Percentiles rank a stretch among this genome's conserved stretches.
Evolutionary conservation across 108 stramenopile species (phyloP).

Genomic region (Fistulifera pelliculosa): DNA sequence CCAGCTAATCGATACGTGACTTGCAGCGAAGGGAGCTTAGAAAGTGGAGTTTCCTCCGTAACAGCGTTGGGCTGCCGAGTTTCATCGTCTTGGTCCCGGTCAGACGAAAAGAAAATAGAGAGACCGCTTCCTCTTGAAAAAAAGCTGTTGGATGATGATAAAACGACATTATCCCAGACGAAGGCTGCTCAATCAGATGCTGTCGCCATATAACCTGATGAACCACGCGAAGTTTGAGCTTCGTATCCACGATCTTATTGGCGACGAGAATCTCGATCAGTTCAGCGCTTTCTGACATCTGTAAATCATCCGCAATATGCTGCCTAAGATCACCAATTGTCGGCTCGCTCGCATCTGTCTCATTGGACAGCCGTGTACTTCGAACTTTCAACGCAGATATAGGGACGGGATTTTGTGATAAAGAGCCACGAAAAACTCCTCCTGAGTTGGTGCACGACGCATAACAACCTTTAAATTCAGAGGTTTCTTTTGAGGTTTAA

Average conservation of each 20-base stretch:
- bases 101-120: conserved; percentile 56
- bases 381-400: conserved; percentile 28
- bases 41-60: conserved; percentile 35
- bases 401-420: conserved; percentile 63
- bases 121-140: conserved; percentile 50
- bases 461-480: conserved; percentile 70
- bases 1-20: conserved; percentile 70
- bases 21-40: conserved; percentile 58
- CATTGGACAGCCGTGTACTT: conserved; percentile 13
- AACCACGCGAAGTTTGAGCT: conserved; percentile 64
- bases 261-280: conserved; percentile 68
- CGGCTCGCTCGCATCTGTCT: conserved; percentile 35
- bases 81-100: background rate
- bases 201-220: conserved; percentile 70
- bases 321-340: conserved; percentile 61
- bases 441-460: conserved; percentile 75
- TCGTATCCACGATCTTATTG: conserved; percentile 73
- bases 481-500: conserved; percentile 74
- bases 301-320: conserved; percentile 71
- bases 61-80: conserved; percentile 5
- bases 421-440: conserved; percentile 78
- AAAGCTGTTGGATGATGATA: background rate
- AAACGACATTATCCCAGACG: background rate
- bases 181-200: conserved; percentile 34
- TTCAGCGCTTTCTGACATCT: conserved; percentile 78